These are phyloP conservation scores for Pythium scleroteichum DNA, from an alignment of 352 stramenopile genomes.

Conservation along the genomic window DNA sequence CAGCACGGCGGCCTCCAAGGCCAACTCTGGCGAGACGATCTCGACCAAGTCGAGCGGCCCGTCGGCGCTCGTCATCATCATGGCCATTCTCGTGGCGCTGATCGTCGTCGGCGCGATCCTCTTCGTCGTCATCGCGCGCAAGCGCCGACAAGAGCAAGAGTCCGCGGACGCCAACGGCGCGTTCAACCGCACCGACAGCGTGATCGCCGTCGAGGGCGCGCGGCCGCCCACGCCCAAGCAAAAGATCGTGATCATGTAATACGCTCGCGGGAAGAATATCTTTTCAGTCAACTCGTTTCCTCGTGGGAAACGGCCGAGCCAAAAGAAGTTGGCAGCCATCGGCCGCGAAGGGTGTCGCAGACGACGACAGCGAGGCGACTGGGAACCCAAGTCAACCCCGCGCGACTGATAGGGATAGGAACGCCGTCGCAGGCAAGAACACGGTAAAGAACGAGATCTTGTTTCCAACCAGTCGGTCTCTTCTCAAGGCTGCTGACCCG, in stretches of 20 bases:
- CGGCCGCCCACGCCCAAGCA: constrained; percentile 67
- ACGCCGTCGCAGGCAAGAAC: too few relatives aligned
- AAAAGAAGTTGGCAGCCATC: not conserved
- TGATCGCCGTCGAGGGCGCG: constrained; percentile 35
- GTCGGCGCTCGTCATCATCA: constrained; percentile 68
- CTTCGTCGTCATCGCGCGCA: constrained; percentile 75
- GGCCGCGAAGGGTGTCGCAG: too few relatives aligned
- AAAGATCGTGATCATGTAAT: constrained; percentile 81
- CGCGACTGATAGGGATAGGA: too few relatives aligned
- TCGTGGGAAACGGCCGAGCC: not conserved
- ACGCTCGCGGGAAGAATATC: not conserved
- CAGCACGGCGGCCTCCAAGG: constrained; percentile 11
- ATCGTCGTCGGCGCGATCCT: constrained; percentile 66
- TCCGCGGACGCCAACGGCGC: constrained; percentile 37
- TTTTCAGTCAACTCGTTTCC: not conserved
- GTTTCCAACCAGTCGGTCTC: too few relatives aligned
- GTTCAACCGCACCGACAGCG: constrained; percentile 45
- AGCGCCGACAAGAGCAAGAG: constrained; percentile 67
- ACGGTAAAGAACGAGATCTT: too few relatives aligned
- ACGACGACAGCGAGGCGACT: too few relatives aligned
- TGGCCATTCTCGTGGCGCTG: constrained; percentile 58
- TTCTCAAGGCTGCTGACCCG: too few relatives aligned
- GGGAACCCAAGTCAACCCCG: too few relatives aligned
- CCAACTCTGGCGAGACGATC: constrained; percentile 22
- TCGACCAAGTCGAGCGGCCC: constrained; percentile 33